Evolutionary conservation across 805 yeast species (phyloP).

Genomic region (Lipomyces japonicus): DNA sequence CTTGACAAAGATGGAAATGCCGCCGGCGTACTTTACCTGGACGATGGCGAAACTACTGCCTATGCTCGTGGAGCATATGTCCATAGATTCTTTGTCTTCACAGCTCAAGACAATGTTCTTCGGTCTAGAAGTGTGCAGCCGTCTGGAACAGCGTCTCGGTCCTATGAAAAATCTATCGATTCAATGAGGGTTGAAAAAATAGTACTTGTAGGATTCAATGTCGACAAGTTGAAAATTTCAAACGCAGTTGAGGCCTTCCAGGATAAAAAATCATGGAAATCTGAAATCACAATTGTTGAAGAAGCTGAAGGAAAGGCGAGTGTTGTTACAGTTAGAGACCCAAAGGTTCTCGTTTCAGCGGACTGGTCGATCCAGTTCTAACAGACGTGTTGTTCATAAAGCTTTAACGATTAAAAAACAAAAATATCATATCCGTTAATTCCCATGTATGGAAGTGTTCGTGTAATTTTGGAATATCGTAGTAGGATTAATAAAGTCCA

Average conservation of each 20-base stretch:
- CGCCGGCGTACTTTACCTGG: conserved; percentile 61
- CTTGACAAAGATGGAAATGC: conserved; percentile 49
- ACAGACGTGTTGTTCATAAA: too few relatives aligned
- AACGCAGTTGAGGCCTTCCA: conserved; percentile 39
- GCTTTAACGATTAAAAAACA: too few relatives aligned
- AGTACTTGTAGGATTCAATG: conserved; percentile 44
- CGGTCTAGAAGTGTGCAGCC: conserved; percentile 29
- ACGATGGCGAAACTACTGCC: conserved; percentile 76
- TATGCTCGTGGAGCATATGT: conserved; percentile 52
- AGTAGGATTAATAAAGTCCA: not conserved
- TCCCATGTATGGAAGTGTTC: too few relatives aligned
- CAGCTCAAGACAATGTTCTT: conserved; percentile 37
- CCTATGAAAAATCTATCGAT: conserved; percentile 34
- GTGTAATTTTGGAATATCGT: too few relatives aligned
- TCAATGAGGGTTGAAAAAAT: conserved; percentile 53
- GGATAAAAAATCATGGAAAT: conserved; percentile 41
- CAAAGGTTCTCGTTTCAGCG: conserved; percentile 45
- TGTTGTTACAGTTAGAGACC: conserved; percentile 46
- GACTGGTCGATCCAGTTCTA: conserved; percentile 48
- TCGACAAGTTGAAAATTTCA: conserved; percentile 11
- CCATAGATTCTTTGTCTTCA: conserved; percentile 41
- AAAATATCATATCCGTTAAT: too few relatives aligned
- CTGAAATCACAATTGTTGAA: conserved; percentile 32
- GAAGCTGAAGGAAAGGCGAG: conserved; percentile 27
- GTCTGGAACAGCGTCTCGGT: conserved; percentile 8